Base-by-base conservation (phyloP, 139 green algal genomes). In the Micractinium sp. region DNA sequence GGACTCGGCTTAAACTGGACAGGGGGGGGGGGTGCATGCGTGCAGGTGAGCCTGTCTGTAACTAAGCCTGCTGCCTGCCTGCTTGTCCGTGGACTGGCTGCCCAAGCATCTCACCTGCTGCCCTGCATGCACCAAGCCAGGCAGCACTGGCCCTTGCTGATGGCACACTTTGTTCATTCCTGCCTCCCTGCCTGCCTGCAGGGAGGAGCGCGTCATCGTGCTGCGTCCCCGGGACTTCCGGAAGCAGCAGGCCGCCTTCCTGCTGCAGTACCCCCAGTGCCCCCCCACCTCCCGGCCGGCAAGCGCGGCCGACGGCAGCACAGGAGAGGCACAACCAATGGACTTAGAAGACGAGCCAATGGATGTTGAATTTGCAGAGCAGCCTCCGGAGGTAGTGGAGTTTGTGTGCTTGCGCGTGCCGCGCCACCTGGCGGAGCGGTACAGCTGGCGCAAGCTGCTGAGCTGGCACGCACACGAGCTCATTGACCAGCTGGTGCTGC, bases 181-280 rank as follows among this genome's bases (percentile, higher is more conserved):
- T 73, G 66, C 66, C 69, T 13, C 69, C 69, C 35, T 81, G 35
- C 35, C 75, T 81, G 33, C 75, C 18, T 56, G 85, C 77, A 92
- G 93, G 81, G 33, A 86, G 35, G 80, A 69, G 0, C 0, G 53
- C 2, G 87, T 90, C 67, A 91, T 94, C 25, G 16, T 94, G 84
- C 74, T 95, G 36, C 85, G 93, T 0, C 89, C 90, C 0, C 79
- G 3, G 1, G 13, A 56, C 82, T 95, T 95, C 89, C 67, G 83
- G 20, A 23, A 92, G 35, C 93, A 89, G 27, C 74, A 73, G 19
- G 35, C 71, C 1, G 47, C 92, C 38, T 95, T 91, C 69, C 1
- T 93, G 36, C 60, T 90, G 41, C 71, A 66, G 0, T 82, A 16
- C 47, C 47, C 47, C 47, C 47, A 56, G 47, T 56, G 47, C 47